Evolutionary conservation across 805 yeast genomes (phyloP).

Genomic region (Zygoascus tannicola): DNA sequence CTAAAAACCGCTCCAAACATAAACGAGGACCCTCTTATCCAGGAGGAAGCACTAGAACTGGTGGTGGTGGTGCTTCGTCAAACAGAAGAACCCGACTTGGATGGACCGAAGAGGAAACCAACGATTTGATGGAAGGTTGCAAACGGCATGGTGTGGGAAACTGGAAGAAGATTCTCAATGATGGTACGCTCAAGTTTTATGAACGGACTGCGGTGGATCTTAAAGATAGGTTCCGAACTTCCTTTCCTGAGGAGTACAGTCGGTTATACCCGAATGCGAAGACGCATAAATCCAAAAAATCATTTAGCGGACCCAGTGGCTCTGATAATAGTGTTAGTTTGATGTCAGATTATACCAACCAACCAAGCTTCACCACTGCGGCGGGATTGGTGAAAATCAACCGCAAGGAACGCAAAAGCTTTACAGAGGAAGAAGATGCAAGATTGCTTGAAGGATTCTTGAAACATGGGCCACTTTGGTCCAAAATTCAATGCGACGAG

Average conservation of each 20-base stretch:
- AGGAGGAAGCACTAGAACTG: neutral
- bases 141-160: constrained; percentile 36
- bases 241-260: constrained; percentile 37
- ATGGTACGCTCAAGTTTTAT: constrained; percentile 32
- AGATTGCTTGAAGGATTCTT: constrained; percentile 34
- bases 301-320: constrained; percentile 5
- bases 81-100: constrained; percentile 30
- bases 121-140: constrained; percentile 35
- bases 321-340: neutral
- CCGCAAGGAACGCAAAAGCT: constrained; percentile 36
- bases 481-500: constrained; percentile 36
- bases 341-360: constrained; percentile 1
- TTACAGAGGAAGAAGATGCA: constrained; percentile 35
- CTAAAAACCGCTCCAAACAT: neutral
- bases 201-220: constrained; percentile 38
- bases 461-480: constrained; percentile 38
- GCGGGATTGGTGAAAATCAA: constrained; percentile 31
- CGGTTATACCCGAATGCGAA: constrained; percentile 37
- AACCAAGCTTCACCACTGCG: neutral
- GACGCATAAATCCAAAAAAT: constrained; percentile 31
- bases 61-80: constrained; percentile 11
- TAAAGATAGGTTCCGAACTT: constrained; percentile 37
- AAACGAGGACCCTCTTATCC: neutral
- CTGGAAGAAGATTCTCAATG: constrained; percentile 38
- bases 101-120: constrained; percentile 38